Percentiles rank a stretch among this genome's conserved stretches.
These are phyloP conservation scores for Capronia epimyces DNA, from an alignment of 2,329 filamentous ascomycete species.

Conservation along the genomic window DNA sequence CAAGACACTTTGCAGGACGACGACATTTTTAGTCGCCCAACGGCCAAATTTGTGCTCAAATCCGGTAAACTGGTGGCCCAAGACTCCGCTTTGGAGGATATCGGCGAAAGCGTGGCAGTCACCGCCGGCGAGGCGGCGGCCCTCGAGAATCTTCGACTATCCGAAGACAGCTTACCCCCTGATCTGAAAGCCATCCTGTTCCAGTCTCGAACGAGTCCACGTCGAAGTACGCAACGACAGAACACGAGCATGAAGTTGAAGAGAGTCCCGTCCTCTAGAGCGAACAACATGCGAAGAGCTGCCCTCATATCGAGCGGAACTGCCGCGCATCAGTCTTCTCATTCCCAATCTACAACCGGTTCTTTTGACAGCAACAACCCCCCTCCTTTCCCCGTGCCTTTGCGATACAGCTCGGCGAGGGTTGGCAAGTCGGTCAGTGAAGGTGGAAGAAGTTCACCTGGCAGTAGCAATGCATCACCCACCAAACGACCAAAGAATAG, in stretches of 20 bases:
- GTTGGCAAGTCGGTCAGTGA: slow-evolving; percentile 65
- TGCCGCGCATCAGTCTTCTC: slow-evolving; percentile 59
- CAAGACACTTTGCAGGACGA: slow-evolving; percentile 37
- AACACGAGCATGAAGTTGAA: slow-evolving; percentile 22
- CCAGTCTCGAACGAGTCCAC: slow-evolving; percentile 18
- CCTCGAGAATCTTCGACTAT: slow-evolving; percentile 24
- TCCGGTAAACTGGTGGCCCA: slow-evolving; percentile 41
- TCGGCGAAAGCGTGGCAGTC: slow-evolving; percentile 31
- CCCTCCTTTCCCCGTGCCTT: slow-evolving; percentile 89
- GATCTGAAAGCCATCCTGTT: slow-evolving; percentile 23
- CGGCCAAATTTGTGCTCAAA: slow-evolving; percentile 40
- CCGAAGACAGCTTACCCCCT: slow-evolving; percentile 25
- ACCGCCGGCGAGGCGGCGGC: slow-evolving; percentile 24
- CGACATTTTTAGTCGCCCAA: slow-evolving; percentile 42
- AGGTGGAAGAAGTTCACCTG: slow-evolving; percentile 70
- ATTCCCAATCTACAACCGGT: slow-evolving; percentile 49
- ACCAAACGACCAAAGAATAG: slow-evolving; percentile 44
- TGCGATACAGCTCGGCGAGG: slow-evolving; percentile 77
- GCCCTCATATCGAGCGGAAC: slow-evolving; percentile 77
- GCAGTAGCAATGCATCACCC: slow-evolving; percentile 52
- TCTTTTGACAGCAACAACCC: slow-evolving; percentile 41
- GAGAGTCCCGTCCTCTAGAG: slow-evolving; percentile 34
- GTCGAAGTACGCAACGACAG: slow-evolving; percentile 12
- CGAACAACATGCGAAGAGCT: slow-evolving; percentile 66
- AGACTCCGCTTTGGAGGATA: slow-evolving; percentile 34